Base-by-base conservation (phyloP, 1,284 basidiomycete genomes). In the Gymnopus androsaceus region DNA sequence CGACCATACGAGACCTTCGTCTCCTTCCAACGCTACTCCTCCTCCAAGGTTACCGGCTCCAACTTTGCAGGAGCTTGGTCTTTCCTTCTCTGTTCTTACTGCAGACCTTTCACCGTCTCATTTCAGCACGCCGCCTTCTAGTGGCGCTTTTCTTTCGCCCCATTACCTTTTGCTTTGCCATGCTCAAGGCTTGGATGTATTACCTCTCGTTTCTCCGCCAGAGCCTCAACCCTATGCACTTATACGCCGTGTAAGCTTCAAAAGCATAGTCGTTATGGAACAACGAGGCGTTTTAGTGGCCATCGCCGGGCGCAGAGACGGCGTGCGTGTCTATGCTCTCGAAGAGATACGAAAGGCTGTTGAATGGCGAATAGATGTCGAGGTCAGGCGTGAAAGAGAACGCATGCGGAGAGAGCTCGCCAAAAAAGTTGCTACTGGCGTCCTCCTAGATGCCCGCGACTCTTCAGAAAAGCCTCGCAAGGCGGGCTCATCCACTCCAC, bases 221-320 rank as follows among this genome's bases (percentile, higher is more conserved):
- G 76, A 83, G 14, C 78, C 79, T 6, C 86, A 88, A 63, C 88
- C 90, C 9, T 92, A 90, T 69, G 84, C 90, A 6, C 77, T 92
- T 38, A 85, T 92, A 19, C 82, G 90, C 27, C 79, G 90, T 51
- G 88, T 91, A 41, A 78, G 80, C 40, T 92, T 92, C 72, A 92
- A 91, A 67, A 84, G 81, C 56, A 85, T 92, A n/a, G 87, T 92
- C 1, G 85, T 92, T 15, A 92, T 92, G 90, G 90, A 92, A 64
- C 88, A 92, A 64, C 84, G 90, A 31, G 90, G 89, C 8, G 90
- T 92, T 2, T 73, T 92, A 19, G 90, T 92, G 12, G 90, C 90
- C 15, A 91, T 92, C 60, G 90, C 90, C 12, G 90, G 90, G 14
- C 75, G 90, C 58, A 75, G 90, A 62, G 89, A 92, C 61, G 90